phyloP scores from a whole-genome alignment of 2,329 filamentous ascomycete genomes.

The Metarhizium robertsii region DNA sequence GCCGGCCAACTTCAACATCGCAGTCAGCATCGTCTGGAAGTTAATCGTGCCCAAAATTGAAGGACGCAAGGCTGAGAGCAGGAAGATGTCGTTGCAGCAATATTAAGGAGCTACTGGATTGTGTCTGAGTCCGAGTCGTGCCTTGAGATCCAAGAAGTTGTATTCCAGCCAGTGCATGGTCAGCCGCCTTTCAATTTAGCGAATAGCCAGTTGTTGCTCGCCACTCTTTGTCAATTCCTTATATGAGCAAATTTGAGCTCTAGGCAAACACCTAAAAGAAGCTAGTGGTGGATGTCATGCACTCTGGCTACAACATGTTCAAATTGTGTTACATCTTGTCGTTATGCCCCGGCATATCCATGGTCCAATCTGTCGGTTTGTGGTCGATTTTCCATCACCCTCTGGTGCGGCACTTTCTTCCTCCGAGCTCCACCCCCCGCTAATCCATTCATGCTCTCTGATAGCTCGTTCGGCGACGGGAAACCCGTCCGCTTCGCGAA shows the following conservation, averaged over 20 bases:
- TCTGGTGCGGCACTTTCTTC: background rate
- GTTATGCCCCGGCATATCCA: background rate
- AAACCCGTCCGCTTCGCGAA: constrained; percentile 6
- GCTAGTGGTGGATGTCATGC: constrained; percentile 1
- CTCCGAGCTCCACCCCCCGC: background rate
- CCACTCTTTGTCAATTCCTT: constrained; percentile 8
- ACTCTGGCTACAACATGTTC: background rate
- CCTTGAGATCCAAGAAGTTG: constrained; percentile 10
- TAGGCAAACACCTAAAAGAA: background rate
- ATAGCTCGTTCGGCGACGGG: constrained; percentile 7
- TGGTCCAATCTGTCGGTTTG: background rate
- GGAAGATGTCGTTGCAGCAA: constrained; percentile 1
- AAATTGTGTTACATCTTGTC: background rate
- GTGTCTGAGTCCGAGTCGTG: constrained; percentile 1
- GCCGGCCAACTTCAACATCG: constrained; percentile 1
- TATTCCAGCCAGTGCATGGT: constrained; percentile 5
- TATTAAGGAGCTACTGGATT: constrained; percentile 2
- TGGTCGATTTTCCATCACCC: background rate
- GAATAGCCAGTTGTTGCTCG: constrained; percentile 8
- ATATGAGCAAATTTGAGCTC: constrained; percentile 3
- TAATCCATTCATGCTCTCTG: constrained; percentile 2
- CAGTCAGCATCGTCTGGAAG: constrained; percentile 2
- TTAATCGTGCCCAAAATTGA: constrained; percentile 2
- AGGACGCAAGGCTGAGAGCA: background rate
- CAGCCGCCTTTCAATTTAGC: constrained; percentile 8